Evolutionary conservation across 345 rosid genomes (phyloP).

Genomic region (Iberis pinnata): DNA sequence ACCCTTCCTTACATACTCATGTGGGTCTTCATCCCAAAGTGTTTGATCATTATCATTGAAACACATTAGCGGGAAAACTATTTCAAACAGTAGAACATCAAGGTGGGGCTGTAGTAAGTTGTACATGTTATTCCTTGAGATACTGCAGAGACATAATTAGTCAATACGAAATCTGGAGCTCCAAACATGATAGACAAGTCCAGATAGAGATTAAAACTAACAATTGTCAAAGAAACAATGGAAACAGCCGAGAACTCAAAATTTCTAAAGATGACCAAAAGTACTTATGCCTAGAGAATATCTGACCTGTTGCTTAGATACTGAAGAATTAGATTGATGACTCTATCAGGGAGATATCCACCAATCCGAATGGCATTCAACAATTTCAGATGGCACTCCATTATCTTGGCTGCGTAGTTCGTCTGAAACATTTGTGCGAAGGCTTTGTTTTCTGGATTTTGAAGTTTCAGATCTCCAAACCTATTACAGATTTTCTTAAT

Average conservation of each 20-base stretch:
- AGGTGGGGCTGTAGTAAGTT: constrained; percentile 74
- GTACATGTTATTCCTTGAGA: constrained; percentile 83
- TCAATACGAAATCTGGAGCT: constrained; percentile 1
- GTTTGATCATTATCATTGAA: constrained; percentile 95
- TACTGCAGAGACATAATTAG: constrained; percentile 43
- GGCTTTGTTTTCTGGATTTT: constrained; percentile 79
- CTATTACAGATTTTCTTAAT: constrained; percentile 30
- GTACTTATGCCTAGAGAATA: constrained; percentile 12
- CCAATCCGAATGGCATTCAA: constrained; percentile 75
- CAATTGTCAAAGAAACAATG: constrained; percentile 7
- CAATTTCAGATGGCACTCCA: constrained; percentile 88
- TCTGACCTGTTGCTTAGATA: constrained; percentile 87
- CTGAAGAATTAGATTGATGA: constrained; percentile 90
- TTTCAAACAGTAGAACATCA: constrained; percentile 80
- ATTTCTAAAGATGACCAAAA: neutral
- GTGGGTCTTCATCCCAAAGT: constrained; percentile 99
- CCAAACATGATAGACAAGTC: constrained; percentile 6
- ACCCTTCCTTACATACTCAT: constrained; percentile 98
- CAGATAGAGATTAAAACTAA: constrained; percentile 1
- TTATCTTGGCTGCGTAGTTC: constrained; percentile 80
- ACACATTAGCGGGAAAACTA: constrained; percentile 96
- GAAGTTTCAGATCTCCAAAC: constrained; percentile 96
- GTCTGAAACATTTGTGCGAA: constrained; percentile 93
- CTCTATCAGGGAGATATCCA: constrained; percentile 95
- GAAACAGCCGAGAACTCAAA: constrained; percentile 4